phyloP scores from a whole-genome alignment of 495 filamentous ascomycete genomes.

The Jackrogersella multiformis region DNA sequence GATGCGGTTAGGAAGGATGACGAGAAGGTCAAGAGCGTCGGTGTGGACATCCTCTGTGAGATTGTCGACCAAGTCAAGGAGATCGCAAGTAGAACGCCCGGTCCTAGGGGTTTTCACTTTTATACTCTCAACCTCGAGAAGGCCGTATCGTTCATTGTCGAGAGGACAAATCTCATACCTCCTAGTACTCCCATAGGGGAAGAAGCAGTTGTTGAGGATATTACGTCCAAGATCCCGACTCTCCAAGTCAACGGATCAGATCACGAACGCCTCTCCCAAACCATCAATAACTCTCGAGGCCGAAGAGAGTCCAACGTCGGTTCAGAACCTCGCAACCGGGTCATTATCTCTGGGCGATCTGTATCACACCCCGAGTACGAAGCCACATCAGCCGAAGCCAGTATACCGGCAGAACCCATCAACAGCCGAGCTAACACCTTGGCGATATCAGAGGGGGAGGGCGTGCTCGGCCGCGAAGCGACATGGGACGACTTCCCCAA shows the following conservation, averaged over 20 bases:
- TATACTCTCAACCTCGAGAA: conserved; percentile 98
- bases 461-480: conserved; percentile 89
- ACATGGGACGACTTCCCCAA: conserved; percentile 99
- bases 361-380: conserved; percentile 67
- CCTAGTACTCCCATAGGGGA: conserved; percentile 58
- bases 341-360: conserved; percentile 74
- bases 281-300: conserved; percentile 29
- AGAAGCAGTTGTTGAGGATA: conserved; percentile 59
- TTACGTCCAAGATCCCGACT: conserved; percentile 51
- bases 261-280: conserved; percentile 34
- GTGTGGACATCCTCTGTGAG: conserved; percentile 75
- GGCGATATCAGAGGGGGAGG: conserved; percentile 91
- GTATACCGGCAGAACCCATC: conserved; percentile 65
- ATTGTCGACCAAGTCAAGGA: conserved; percentile 75
- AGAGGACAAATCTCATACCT: conserved; percentile 84
- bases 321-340: conserved; percentile 79
- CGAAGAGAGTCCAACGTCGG: conserved; percentile 60
- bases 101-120: conserved; percentile 89
- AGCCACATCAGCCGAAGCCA: conserved; percentile 71
- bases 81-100: conserved; percentile 60
- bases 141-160: conserved; percentile 90
- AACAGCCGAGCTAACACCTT: conserved; percentile 81
- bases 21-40: conserved; percentile 83
- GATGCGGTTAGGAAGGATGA: conserved; percentile 88
- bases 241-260: conserved; percentile 51